A percentile compares a stretch with the other conserved stretches of the same genome.
Evolutionary conservation across 352 stramenopile species (phyloP).

Genomic region (Phytophthora nicotianae): DNA sequence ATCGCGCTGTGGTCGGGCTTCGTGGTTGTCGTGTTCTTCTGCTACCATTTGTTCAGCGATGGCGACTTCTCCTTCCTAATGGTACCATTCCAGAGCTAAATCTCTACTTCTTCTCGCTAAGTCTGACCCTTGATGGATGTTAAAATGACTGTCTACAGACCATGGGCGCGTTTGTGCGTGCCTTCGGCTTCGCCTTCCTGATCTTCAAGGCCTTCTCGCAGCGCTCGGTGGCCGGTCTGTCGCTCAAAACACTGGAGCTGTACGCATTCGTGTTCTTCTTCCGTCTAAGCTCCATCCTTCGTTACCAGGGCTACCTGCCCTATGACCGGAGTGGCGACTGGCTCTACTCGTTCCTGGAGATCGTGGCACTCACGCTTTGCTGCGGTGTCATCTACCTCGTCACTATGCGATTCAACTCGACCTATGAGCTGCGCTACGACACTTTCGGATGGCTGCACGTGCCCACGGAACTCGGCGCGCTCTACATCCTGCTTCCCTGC

Average conservation of each 20-base stretch:
- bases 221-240: slow-evolving; percentile 91
- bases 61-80: slow-evolving; percentile 99
- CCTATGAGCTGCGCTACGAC: slow-evolving; percentile 96
- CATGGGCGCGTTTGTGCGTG: slow-evolving; percentile 88
- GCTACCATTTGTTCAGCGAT: slow-evolving; percentile 97
- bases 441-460: slow-evolving; percentile 93
- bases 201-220: slow-evolving; percentile 96
- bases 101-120: not conserved
- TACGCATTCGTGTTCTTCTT: slow-evolving; percentile 98
- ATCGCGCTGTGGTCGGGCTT: slow-evolving; percentile 97
- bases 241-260: slow-evolving; percentile 97
- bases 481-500: slow-evolving; percentile 88
- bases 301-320: slow-evolving; percentile 96
- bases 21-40: slow-evolving; percentile 93
- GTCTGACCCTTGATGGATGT: slow-evolving; percentile 9
- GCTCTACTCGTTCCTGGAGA: slow-evolving; percentile 98
- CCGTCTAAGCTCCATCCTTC: slow-evolving; percentile 96
- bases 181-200: slow-evolving; percentile 92
- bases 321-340: slow-evolving; percentile 96
- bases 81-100: slow-evolving; percentile 44
- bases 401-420: slow-evolving; percentile 93
- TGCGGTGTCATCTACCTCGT: slow-evolving; percentile 92
- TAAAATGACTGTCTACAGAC: slow-evolving; percentile 51
- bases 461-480: slow-evolving; percentile 79
- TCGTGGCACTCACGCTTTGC: slow-evolving; percentile 90